Base-by-base conservation (phyloP, 805 yeast genomes). In the Brettanomyces naardenensis region DNA sequence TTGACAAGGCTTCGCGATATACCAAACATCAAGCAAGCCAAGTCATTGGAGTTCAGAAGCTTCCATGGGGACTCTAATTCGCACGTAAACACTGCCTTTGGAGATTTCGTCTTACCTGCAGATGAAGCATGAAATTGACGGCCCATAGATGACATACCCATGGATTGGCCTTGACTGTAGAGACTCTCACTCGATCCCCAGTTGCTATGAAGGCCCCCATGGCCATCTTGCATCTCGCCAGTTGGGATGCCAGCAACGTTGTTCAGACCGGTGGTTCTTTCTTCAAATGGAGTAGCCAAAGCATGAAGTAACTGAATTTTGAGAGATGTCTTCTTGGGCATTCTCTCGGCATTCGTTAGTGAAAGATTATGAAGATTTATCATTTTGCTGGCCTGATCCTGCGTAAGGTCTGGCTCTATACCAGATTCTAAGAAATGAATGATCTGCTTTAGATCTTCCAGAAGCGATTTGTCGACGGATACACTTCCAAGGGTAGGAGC, bases 11-110 rank as follows among this genome's bases (percentile, higher is more conserved):
- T 68, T 51, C 78, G 75, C 33, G 86, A 76, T 3, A 84, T 75
- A 14, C 96, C 96, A 60, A 89, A 84, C 64, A 85, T 77, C 42
- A 87, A 66, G 52, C 95, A 84, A 0, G 95, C 95, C 46, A 88
- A 65, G 59, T 89, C 97, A 54, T 90, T 89, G 13, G 94, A 87
- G 5, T 94, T 89, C 50, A 75, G 75, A 35, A 89, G 71, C 20
- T 66, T 62, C 89, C 92, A 89, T 1, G 97, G 97, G 34, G 72
- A 69, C 11, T 71, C 75, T 19, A 72, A 63, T 3, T 76, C 77
- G 35, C 94, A 84, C 0, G 95, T 86, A 55, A 89, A 80, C 10
- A 88, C 80, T 0, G 95, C 92, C 52, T 86, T 92, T 9, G 90
- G 90, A 0, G 81, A 59, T 6, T 62, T 64, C 42, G 78, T 80